phyloP scores from a whole-genome alignment of 192 early-diverging fungal species.

The Borealophlyctis nickersoniae region DNA sequence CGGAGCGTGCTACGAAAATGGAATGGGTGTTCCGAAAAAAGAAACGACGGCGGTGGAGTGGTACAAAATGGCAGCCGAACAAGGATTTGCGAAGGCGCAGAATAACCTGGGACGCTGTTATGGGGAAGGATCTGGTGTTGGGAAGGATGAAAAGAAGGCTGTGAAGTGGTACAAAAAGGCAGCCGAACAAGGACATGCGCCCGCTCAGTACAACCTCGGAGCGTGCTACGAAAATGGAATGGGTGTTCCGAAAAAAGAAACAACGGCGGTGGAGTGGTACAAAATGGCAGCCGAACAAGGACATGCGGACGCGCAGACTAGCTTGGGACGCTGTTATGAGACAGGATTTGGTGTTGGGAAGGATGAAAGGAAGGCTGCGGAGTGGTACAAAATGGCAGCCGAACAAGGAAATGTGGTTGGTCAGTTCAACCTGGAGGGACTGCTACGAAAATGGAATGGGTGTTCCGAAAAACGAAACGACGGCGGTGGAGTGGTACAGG shows the following conservation, averaged over 20 bases:
- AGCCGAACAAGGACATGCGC: constrained; percentile 35
- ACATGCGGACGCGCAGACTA: constrained; percentile 35
- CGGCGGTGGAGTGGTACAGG: constrained; percentile 43
- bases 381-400: constrained; percentile 46
- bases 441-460: constrained; percentile 43
- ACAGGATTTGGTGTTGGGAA: constrained; percentile 33
- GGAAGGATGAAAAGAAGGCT: constrained; percentile 50
- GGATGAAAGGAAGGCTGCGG: constrained; percentile 38
- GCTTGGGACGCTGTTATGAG: constrained; percentile 40
- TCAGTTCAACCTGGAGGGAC: constrained; percentile 37
- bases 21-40: constrained; percentile 61
- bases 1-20: constrained; percentile 77
- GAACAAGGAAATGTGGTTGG: constrained; percentile 47
- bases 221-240: constrained; percentile 38
- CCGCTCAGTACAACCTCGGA: constrained; percentile 38
- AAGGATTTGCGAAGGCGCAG: constrained; percentile 69
- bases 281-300: constrained; percentile 43
- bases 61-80: constrained; percentile 59
- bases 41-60: constrained; percentile 62
- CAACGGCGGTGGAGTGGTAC: constrained; percentile 37
- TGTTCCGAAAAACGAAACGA: constrained; percentile 10
- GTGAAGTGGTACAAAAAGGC: constrained; percentile 39
- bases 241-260: constrained; percentile 36
- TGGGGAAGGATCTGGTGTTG: constrained; percentile 71
- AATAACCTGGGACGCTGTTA: constrained; percentile 80